phyloP scores from a whole-genome alignment of 345 rosid genomes.

The Hirschfeldia incana region DNA sequence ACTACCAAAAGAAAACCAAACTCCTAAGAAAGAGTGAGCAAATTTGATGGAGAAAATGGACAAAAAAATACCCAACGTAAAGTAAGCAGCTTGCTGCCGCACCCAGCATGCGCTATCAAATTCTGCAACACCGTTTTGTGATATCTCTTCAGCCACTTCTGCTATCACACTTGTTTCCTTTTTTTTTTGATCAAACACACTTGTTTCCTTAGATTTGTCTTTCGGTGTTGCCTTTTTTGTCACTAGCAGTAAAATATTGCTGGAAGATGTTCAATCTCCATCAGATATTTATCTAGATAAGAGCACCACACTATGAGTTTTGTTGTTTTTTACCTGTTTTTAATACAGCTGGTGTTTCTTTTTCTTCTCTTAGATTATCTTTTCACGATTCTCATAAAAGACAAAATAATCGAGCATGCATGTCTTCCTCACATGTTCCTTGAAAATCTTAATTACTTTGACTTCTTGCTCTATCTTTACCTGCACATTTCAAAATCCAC shows the following conservation, averaged over 20 bases:
- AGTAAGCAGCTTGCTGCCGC: neutral
- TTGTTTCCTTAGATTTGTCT: neutral
- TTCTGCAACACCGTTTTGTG: constrained; percentile 3
- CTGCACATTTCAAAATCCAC: constrained; percentile 27
- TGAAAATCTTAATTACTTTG: constrained; percentile 54
- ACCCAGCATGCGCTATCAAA: constrained; percentile 1
- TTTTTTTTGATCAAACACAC: too few relatives aligned
- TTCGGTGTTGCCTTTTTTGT: constrained; percentile 3
- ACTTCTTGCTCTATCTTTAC: constrained; percentile 57
- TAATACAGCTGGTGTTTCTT: too few relatives aligned
- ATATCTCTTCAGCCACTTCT: neutral
- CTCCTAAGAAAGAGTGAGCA: neutral
- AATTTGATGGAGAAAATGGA: neutral
- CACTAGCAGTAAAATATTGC: constrained; percentile 16
- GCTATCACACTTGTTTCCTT: neutral
- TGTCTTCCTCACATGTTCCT: constrained; percentile 50
- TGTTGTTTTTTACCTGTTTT: too few relatives aligned
- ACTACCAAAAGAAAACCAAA: neutral
- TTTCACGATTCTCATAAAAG: too few relatives aligned
- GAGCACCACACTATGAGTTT: too few relatives aligned
- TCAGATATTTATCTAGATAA: neutral
- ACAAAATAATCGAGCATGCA: constrained; percentile 50
- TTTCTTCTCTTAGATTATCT: too few relatives aligned
- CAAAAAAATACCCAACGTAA: neutral
- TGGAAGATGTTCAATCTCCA: neutral